Evolutionary conservation across 202 grass and related monocot genomes (phyloP), one percentile per base, ranked within the genome.

Genomic region (Schoenoplectus triqueter): DNA sequence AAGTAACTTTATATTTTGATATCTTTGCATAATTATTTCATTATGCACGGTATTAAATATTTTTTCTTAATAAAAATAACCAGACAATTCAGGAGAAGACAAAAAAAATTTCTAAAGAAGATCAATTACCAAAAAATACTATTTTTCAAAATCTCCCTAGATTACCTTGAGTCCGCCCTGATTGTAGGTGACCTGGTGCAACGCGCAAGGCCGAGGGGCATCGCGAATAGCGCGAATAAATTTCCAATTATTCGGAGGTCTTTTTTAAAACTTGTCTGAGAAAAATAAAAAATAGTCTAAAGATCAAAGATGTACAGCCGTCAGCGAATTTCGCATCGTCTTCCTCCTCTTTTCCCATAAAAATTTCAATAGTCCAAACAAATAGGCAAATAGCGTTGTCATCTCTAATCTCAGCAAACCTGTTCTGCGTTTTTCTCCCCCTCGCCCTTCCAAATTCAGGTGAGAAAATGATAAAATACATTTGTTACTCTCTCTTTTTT

Each of bases 321-420:
- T 50, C n/a, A 18, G 54, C 75, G 20, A 82, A 82, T 66, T 82
- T 52, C 41, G 80, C 10, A 66, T 82, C 45, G 41, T 50, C 80
- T 82, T 13, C 18, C 22, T 63, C 19, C 55, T 42, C 74, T 31
- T 31, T 59, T 73, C 57, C 5, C 45, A 82, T 67, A 82, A 52
- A 67, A 31, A 15, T 66, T 62, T 4, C 40, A 1, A n/a, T 31
- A 62, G 44, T 59, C 45, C 45, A 47, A 6, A 3, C 45, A 47
- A 47, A 39, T 18, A 48, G 79, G 79, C 18, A 21, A 64, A 21
- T 6, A 49, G n/a, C 45, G 60, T 81, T 66, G 62, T 62, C 79
- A 48, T 82, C 79, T 4, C 59, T 82, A 78, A 60, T 78, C 17
- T 44, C 54, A 78, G 79, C 57, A 49, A 81, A 49, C n/a, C 46